Evolutionary conservation across 345 rosid species (phyloP), one percentile per base, ranked within the genome.

Genomic region (Limnanthes douglasii): DNA sequence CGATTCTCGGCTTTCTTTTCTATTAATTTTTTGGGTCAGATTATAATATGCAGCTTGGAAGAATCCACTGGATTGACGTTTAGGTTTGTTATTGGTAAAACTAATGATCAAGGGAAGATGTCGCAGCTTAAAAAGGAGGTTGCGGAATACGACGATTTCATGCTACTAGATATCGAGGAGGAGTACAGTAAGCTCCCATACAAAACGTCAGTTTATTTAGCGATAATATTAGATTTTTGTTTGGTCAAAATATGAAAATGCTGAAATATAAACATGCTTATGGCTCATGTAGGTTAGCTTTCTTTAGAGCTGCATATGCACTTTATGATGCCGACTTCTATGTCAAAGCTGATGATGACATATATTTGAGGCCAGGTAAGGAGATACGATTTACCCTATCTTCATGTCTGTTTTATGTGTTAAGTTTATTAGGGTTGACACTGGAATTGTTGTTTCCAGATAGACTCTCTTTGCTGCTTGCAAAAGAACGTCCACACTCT

Each of bases 111-210:
- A 14, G 32, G 59, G 11, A 74, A 72, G 66, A 78, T 68, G 77
- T 49, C 42, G 18, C 70, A 61, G 58, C 69, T 83, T 5, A 65
- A 43, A 48, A 67, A 41, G 48, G 95, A 83, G 63, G 59, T 83
- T 50, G 72, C 58, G 12, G 68, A 65, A 46, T 83, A 69, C 42
- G 93, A 75, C 43, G 95, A 84, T 51, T 70, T 84, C 59, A 32
- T 84, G 60, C 48, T 75, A 28, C 51, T 84, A 41, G 95, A 84
- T 59, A 75, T 68, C 3, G 78, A 75, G 70, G 93, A 84, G 75
- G 78, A 84, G 75, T 78, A 84, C 46, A 84, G 93, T 69, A 68
- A 70, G 75, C 95, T 84, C 12, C 93, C 95, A 4, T 66, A 75
- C 70, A 84, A 84, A 79, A 84, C 93, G 95, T 84, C 50, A 75